phyloP scores from a whole-genome alignment of 306 rosid genomes.

The Cucumis hystrix region DNA sequence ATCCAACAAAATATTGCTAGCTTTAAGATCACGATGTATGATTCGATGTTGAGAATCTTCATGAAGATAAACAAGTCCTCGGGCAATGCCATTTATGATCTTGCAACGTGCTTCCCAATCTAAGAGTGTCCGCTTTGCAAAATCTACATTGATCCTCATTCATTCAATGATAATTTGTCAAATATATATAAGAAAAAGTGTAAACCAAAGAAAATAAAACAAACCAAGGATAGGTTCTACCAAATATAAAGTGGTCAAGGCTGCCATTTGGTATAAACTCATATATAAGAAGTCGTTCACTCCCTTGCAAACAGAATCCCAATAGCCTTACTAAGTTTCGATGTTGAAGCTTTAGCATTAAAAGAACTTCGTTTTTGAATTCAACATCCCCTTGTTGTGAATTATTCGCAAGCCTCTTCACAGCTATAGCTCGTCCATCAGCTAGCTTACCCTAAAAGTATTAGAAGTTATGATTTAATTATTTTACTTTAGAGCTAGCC shows the following conservation, averaged over 20 bases:
- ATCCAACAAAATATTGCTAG: conserved; percentile 49
- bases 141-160: neutral
- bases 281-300: conserved; percentile 23
- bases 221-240: neutral
- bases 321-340: conserved; percentile 49
- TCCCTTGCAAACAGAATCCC: conserved; percentile 41
- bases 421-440: neutral
- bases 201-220: too few relatives aligned
- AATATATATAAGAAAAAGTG: too few relatives aligned
- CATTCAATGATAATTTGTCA: too few relatives aligned
- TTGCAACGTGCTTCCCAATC: conserved; percentile 38
- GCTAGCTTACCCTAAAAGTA: neutral
- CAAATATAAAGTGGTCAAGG: conserved; percentile 26
- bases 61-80: conserved; percentile 52
- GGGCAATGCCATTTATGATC: conserved; percentile 38
- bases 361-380: neutral
- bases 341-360: conserved; percentile 24
- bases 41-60: conserved; percentile 53
- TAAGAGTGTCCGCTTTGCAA: neutral
- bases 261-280: conserved; percentile 34
- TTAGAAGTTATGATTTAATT: too few relatives aligned
- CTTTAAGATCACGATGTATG: conserved; percentile 60
- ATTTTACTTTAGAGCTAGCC: too few relatives aligned
- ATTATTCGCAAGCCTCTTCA: neutral
- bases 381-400: neutral